These are phyloP conservation scores for Penicillium vulpinum DNA, from an alignment of 2,329 filamentous ascomycete species.

Conservation along the genomic window DNA sequence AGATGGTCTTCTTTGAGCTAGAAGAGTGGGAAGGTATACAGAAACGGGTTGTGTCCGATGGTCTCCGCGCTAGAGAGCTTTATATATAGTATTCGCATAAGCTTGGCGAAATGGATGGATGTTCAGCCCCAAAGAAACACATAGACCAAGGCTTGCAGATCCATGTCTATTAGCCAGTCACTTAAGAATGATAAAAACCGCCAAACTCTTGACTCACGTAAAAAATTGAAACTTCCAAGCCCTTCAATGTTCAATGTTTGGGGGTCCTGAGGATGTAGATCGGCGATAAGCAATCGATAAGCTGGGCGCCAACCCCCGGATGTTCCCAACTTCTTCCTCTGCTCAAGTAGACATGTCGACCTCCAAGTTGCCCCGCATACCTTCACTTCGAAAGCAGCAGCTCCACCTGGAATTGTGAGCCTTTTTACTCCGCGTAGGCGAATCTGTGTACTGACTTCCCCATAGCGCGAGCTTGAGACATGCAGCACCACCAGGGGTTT, in stretches of 20 bases:
- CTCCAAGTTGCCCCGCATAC: constrained; percentile 40
- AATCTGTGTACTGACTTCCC: constrained; percentile 3
- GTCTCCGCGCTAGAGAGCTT: not conserved
- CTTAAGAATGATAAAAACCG: too few relatives aligned
- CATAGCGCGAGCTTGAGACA: constrained; percentile 75
- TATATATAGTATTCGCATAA: not conserved
- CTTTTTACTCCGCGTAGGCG: not conserved
- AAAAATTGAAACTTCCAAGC: not conserved
- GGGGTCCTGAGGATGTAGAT: not conserved
- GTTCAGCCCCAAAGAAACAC: not conserved
- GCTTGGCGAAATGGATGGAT: not conserved
- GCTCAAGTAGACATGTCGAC: constrained; percentile 34
- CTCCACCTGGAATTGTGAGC: constrained; percentile 79
- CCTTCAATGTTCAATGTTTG: not conserved
- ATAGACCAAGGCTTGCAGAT: too few relatives aligned
- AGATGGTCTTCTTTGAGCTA: not conserved
- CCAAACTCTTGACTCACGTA: not conserved
- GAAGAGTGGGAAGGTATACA: too few relatives aligned
- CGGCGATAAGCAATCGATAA: constrained; percentile 15
- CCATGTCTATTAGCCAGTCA: not conserved
- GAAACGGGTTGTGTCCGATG: too few relatives aligned
- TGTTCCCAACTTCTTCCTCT: constrained; percentile 1
- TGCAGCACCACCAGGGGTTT: constrained; percentile 81
- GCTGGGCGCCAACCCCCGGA: constrained; percentile 4
- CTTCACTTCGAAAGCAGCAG: constrained; percentile 69